Conservation (phyloP, 1,284 basidiomycete genomes). For the Fistulina hepatica region DNA sequence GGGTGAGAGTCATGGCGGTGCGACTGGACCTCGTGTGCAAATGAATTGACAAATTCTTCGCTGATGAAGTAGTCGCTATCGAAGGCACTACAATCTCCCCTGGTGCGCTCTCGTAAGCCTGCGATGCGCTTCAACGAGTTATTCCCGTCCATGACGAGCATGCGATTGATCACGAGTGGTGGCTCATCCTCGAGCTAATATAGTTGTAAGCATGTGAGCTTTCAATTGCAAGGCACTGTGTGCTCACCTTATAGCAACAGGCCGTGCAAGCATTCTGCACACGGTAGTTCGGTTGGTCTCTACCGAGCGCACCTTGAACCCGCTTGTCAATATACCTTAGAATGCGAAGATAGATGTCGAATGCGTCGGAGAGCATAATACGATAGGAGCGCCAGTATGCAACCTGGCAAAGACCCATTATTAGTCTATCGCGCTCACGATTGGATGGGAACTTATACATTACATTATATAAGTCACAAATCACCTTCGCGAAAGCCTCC, state of each 20-base stretch:
- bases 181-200: conserved; percentile 19
- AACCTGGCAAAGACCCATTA: conserved; percentile 9
- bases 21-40: conserved; percentile 17
- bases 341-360: conserved; percentile 19
- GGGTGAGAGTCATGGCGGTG: no score
- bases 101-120: conserved; percentile 7
- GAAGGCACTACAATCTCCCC: conserved; percentile 17
- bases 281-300: conserved; percentile 15
- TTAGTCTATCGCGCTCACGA: conserved; percentile 1
- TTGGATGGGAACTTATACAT: conserved; percentile 6
- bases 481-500: conserved; percentile 24
- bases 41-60: conserved; percentile 17
- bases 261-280: conserved; percentile 19
- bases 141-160: conserved; percentile 21
- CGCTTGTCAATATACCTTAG: conserved; percentile 10
- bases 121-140: conserved; percentile 19
- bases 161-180: conserved; percentile 8
- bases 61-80: conserved; percentile 18
- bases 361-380: conserved; percentile 15
- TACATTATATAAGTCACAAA: conserved; percentile 25
- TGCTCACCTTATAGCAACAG: conserved; percentile 18
- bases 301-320: conserved; percentile 14
- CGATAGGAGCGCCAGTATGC: conserved; percentile 17
- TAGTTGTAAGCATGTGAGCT: background rate
- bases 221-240: background rate